A percentile compares a stretch with the other conserved stretches of the same genome.
phyloP scores from a whole-genome alignment of 768 basidiomycete species.

The Tricholoma flavovirens region DNA sequence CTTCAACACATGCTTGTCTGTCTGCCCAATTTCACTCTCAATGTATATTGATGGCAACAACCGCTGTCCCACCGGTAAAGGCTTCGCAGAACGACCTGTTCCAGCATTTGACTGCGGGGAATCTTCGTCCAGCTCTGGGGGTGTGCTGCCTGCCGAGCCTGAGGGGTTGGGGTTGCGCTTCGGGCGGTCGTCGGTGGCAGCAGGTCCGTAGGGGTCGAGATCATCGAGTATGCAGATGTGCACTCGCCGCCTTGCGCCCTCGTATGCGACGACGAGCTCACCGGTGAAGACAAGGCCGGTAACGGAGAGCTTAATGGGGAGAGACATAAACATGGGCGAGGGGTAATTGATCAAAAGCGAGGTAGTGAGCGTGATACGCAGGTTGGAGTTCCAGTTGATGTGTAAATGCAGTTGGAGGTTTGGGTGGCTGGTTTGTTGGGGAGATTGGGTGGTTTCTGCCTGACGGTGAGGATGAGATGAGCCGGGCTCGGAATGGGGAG shows the following conservation, averaged over 20 bases:
- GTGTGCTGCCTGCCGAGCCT: constrained; percentile 37
- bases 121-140: constrained; percentile 63
- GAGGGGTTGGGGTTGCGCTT: constrained; percentile 37
- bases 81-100: constrained; percentile 46
- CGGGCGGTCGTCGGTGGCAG: constrained; percentile 49
- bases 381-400: constrained; percentile 80
- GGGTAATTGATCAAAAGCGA: constrained; percentile 97
- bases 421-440: constrained; percentile 27
- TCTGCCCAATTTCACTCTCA: constrained; percentile 95
- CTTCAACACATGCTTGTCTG: constrained; percentile 91
- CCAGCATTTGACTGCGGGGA: constrained; percentile 26
- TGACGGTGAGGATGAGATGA: constrained; percentile 4
- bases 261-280: constrained; percentile 88
- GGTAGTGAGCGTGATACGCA: constrained; percentile 85
- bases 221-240: constrained; percentile 90
- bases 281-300: constrained; percentile 84
- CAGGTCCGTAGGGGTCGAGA: constrained; percentile 77
- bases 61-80: constrained; percentile 74
- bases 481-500: constrained; percentile 10
- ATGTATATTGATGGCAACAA: constrained; percentile 84
- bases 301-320: constrained; percentile 91
- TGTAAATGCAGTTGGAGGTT: constrained; percentile 88
- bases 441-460: constrained; percentile 2
- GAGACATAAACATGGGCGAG: constrained; percentile 91
- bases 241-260: constrained; percentile 72